Conservation (phyloP, 768 basidiomycete genomes). For the Phanerodontia chrysosporium region DNA sequence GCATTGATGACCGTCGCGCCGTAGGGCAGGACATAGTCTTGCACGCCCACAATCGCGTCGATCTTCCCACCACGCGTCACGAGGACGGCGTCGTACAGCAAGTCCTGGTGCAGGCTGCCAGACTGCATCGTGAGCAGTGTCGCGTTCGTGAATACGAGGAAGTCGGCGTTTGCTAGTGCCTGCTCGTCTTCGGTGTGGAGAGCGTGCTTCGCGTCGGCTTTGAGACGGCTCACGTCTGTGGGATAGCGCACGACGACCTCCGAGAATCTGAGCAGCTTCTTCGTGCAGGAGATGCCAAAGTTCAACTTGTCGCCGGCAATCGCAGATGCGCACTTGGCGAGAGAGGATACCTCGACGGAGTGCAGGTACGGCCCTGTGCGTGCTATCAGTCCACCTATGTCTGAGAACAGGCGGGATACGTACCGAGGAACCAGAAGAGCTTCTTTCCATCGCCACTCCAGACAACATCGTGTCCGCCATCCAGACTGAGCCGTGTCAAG, state of each 20-base stretch:
- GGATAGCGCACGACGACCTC: slow-evolving; percentile 56
- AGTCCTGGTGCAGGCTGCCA: slow-evolving; percentile 42
- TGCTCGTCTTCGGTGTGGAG: slow-evolving; percentile 8
- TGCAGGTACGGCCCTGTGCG: slow-evolving; percentile 58
- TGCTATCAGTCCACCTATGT: neutral
- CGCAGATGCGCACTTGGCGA: slow-evolving; percentile 43
- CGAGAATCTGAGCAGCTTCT: slow-evolving; percentile 50
- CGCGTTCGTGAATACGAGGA: slow-evolving; percentile 61
- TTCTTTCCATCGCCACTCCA: slow-evolving; percentile 61
- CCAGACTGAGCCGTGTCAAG: slow-evolving; percentile 58
- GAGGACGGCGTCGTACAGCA: slow-evolving; percentile 50
- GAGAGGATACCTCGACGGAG: slow-evolving; percentile 50
- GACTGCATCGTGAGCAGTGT: slow-evolving; percentile 68
- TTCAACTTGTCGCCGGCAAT: slow-evolving; percentile 46
- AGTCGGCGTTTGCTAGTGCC: slow-evolving; percentile 32
- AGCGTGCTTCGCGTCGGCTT: slow-evolving; percentile 33
- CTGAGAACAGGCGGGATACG: slow-evolving; percentile 12
- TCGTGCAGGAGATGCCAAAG: slow-evolving; percentile 63
- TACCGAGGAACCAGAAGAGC: slow-evolving; percentile 74
- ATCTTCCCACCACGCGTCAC: slow-evolving; percentile 57
- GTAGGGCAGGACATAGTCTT: slow-evolving; percentile 35
- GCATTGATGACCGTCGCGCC: slow-evolving; percentile 44
- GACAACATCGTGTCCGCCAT: slow-evolving; percentile 69
- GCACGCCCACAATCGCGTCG: slow-evolving; percentile 21
- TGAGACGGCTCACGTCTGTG: slow-evolving; percentile 58